Evolutionary conservation across 208 protist species (phyloP), one percentile per base, ranked within the genome.

Genomic region (Acanthamoeba comandoni): DNA sequence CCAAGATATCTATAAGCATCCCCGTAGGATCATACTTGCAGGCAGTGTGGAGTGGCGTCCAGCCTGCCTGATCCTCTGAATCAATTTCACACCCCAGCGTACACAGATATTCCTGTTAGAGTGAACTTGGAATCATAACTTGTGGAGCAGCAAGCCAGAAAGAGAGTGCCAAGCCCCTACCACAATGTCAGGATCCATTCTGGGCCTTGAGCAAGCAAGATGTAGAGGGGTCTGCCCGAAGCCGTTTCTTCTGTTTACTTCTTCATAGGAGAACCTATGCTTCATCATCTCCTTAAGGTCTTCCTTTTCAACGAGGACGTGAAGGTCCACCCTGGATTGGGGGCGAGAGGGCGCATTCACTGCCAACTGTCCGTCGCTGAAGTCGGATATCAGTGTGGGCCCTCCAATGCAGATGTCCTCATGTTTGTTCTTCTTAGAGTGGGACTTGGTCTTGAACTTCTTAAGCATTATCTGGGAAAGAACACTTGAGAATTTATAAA

Each of bases 231-330:
- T 80, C 24, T 57, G 48, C 24, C 70, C 70, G 5, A 43, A 19
- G 3, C 15, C 13, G 70, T 80, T 80, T 13, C 43, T 5, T 0
- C 52, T 22, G 48, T 80, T 80, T 3, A 80, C 48, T 26, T 80
- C 70, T 17, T 80, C 70, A n/a, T 19, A 22, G 7, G 70, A 60
- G n/a, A 80, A 80, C 12, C 70, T 43, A 17, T 80, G 70, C 43
- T 80, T 80, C 48, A 60, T 80, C 70, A 80, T 80, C 70, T 80
- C 70, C 9, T 43, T 9, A 3, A 80, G 70, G n/a, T 80, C 58
- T 12, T 26, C 58, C 11, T 19, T 80, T 57, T 51, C 5, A n/a
- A 80, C 70, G 4, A 80, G 48, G 13, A 60, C 22, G 17, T 80
- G 70, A 9, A 80, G 52, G 43, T 80, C 70, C 70, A 80, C 70